Conservation (phyloP, 1,284 basidiomycete species). For the Microstroma glucosiphilum region DNA sequence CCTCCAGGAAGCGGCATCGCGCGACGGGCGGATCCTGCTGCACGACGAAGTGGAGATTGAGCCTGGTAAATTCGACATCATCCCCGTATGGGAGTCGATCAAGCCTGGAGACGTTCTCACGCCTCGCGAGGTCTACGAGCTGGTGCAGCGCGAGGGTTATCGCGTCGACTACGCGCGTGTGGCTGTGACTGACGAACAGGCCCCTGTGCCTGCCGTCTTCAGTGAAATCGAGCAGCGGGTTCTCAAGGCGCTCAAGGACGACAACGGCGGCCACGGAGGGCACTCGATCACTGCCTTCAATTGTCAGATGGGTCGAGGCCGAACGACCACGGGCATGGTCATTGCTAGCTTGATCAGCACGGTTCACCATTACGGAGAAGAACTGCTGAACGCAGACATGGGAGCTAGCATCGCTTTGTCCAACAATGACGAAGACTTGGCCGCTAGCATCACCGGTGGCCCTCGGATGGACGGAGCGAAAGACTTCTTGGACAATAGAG, state of each 20-base stretch:
- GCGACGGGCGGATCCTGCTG: conserved; percentile 71
- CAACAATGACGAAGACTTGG: background rate
- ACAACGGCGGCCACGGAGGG: conserved; percentile 13
- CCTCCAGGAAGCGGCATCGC: conserved; percentile 66
- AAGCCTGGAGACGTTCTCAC: conserved; percentile 81
- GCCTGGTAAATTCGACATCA: conserved; percentile 69
- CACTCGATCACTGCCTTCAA: conserved; percentile 35
- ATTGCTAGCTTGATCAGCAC: conserved; percentile 46
- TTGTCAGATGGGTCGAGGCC: conserved; percentile 50
- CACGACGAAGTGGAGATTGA: conserved; percentile 89
- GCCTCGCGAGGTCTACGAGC: conserved; percentile 62
- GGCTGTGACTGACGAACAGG: conserved; percentile 50
- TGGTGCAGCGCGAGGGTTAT: conserved; percentile 42
- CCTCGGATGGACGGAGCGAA: conserved; percentile 15
- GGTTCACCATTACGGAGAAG: conserved; percentile 35
- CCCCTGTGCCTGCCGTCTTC: conserved; percentile 48
- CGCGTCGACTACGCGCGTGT: conserved; percentile 47
- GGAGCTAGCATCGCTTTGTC: conserved; percentile 1
- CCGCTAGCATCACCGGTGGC: background rate
- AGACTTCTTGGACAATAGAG: conserved; percentile 40
- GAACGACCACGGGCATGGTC: conserved; percentile 49
- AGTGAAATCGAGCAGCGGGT: conserved; percentile 45
- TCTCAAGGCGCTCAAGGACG: conserved; percentile 34
- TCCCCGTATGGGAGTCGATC: conserved; percentile 72
- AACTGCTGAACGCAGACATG: conserved; percentile 13